Conservation (phyloP, 2,329 filamentous ascomycete genomes). For the Verticillium longisporum region DNA sequence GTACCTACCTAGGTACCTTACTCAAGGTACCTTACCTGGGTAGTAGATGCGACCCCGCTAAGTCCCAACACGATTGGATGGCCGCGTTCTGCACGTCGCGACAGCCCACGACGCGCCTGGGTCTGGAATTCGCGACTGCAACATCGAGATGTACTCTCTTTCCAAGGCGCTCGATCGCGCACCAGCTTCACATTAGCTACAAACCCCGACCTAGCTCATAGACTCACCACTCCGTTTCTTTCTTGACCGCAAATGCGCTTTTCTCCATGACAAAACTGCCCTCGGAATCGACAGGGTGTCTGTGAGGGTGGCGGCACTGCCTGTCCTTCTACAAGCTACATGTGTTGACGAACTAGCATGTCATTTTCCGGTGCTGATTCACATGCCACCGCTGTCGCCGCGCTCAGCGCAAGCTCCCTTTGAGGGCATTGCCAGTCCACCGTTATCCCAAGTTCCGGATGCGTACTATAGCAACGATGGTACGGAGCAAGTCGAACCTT, state of each 20-base stretch:
- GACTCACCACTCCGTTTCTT: background rate
- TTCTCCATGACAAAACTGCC: background rate
- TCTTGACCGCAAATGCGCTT: background rate
- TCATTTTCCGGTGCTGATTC: slow-evolving; percentile 18
- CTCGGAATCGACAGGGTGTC: background rate
- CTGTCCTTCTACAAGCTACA: background rate
- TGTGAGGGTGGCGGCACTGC: background rate
- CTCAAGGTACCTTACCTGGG: background rate
- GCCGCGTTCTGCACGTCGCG: background rate
- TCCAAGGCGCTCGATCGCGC: background rate
- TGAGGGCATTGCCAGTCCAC: slow-evolving; percentile 24
- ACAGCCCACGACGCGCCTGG: background rate
- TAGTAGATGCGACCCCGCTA: no score
- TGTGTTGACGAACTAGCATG: slow-evolving; percentile 21
- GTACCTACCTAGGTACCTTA: background rate
- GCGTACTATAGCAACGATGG: slow-evolving; percentile 56
- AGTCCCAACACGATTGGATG: background rate
- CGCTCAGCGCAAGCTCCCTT: slow-evolving; percentile 26
- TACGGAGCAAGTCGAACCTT: slow-evolving; percentile 17
- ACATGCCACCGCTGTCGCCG: slow-evolving; percentile 24
- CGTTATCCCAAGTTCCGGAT: slow-evolving; percentile 20
- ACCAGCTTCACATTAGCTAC: background rate
- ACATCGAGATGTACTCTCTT: background rate
- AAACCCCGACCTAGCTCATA: background rate
- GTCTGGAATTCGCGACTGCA: background rate